Evolutionary conservation across 345 rosid genomes (phyloP), one percentile per base, ranked within the genome.

Genomic region (Populus alba): DNA sequence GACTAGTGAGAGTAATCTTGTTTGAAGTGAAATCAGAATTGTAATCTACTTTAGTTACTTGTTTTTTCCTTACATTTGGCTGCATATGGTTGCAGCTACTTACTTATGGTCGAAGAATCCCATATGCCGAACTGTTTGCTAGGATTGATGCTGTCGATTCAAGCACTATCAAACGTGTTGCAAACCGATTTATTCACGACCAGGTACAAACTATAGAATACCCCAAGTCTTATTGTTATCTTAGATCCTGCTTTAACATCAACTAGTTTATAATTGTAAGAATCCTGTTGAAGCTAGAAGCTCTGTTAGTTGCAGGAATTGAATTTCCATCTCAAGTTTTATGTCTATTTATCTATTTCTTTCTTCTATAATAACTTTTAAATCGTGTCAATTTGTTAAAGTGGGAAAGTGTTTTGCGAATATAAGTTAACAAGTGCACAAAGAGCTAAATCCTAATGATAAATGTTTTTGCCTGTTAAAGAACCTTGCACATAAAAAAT

Each of bases 91-190:
- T 85, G 87, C 94, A 94, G 98, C 87, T 97, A 2, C 93, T 97
- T 55, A 97, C 99, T 22, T 97, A 97, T 78, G 98, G 99, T 16
- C 87, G 98, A 76, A 94, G 98, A 89, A 90, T 94, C 66, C 96
- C 97, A 59, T 90, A 75, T 20, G 94, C 97, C 2, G 98, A 97
- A 83, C 83, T 97, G 78, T 90, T 94, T 80, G 97, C 97, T 17
- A 87, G 99, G 81, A 97, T 97, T 12, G 98, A 94, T 83, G 97
- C 97, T 16, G 98, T 97, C 75, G 95, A 91, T 83, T 88, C 93
- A 41, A 89, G 91, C 89, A 92, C 93, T 0, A 69, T 97, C 61
- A 97, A 91, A 86, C 94, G 97, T 15, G 97, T 91, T 65, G 99
- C 98, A 73, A 97, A 90, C 88, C 87, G 93, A 69, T 97, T 89